Conservation (phyloP, 805 yeast species). For the Starmerella roubikii region DNA sequence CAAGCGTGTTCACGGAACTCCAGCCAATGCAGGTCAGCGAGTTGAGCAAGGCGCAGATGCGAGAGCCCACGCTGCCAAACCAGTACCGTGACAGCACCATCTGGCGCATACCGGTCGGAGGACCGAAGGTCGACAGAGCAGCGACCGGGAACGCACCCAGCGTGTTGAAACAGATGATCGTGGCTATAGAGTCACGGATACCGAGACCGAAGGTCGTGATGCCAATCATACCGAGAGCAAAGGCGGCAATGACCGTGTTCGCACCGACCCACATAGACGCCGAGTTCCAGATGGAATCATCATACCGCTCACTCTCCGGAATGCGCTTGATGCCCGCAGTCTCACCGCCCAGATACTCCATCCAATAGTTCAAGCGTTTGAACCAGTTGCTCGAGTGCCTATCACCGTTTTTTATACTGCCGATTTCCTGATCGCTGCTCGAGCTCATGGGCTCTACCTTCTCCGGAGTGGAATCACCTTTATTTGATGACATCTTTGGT, state of each 20-base stretch:
- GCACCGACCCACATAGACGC: conserved; percentile 89
- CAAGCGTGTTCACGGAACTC: conserved; percentile 87
- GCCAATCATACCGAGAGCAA: conserved; percentile 62
- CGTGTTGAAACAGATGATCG: conserved; percentile 57
- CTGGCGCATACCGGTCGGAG: conserved; percentile 75
- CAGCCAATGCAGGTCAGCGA: conserved; percentile 84
- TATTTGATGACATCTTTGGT: no score
- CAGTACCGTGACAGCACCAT: conserved; percentile 68
- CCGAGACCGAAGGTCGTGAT: conserved; percentile 50
- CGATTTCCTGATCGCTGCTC: conserved; percentile 8
- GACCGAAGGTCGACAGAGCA: conserved; percentile 69
- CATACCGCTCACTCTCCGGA: conserved; percentile 64
- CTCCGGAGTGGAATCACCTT: no score
- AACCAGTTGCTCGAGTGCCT: conserved; percentile 12
- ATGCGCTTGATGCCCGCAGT: conserved; percentile 70
- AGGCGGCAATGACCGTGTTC: conserved; percentile 74
- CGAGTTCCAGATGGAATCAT: conserved; percentile 50
- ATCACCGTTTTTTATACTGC: conserved; percentile 2
- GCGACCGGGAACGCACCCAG: conserved; percentile 74
- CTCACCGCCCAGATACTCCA: conserved; percentile 30
- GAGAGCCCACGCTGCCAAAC: conserved; percentile 60
- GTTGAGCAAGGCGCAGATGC: conserved; percentile 66
- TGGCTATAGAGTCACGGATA: conserved; percentile 57
- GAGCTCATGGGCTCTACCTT: conserved; percentile 6
- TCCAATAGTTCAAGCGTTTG: conserved; percentile 13